These are phyloP conservation scores for Aspergillus luchuensis DNA, from an alignment of 2,329 filamentous ascomycete species.

Conservation along the genomic window DNA sequence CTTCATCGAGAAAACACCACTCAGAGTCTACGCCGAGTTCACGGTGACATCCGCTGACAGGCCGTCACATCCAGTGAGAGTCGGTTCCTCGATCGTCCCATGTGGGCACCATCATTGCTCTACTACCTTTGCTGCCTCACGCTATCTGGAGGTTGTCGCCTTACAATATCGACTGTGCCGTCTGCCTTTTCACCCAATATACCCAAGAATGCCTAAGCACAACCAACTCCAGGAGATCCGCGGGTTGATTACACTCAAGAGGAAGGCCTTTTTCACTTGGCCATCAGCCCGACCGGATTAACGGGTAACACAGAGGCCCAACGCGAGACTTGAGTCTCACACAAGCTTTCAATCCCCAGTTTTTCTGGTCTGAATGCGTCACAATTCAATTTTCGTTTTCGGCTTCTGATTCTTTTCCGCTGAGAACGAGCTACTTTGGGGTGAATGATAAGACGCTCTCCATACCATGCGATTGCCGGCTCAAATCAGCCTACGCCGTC, in stretches of 20 bases:
- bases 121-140: slow-evolving; percentile 22
- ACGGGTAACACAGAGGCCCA: slow-evolving; percentile 24
- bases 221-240: slow-evolving; percentile 12
- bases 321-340: slow-evolving; percentile 1
- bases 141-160: slow-evolving; percentile 16
- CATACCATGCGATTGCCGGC: not conserved
- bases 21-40: slow-evolving; percentile 16
- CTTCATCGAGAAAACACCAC: slow-evolving; percentile 19
- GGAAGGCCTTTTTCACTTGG: slow-evolving; percentile 6
- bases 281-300: slow-evolving; percentile 22
- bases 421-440: not conserved
- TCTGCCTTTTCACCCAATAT: slow-evolving; percentile 1
- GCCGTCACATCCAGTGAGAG: slow-evolving; percentile 18
- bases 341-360: not conserved
- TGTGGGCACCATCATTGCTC: slow-evolving; percentile 21
- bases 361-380: not conserved
- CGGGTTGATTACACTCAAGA: slow-evolving; percentile 13
- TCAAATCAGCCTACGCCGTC: slow-evolving; percentile 3
- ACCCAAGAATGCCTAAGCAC: slow-evolving; percentile 16
- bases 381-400: not conserved
- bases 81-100: slow-evolving; percentile 14
- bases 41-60: slow-evolving; percentile 21
- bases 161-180: slow-evolving; percentile 18
- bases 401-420: not conserved
- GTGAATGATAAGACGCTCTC: not conserved